These are phyloP conservation scores for Syncephalastrum racemosum DNA, from an alignment of 371 early-diverging fungal genomes.

Conservation along the genomic window DNA sequence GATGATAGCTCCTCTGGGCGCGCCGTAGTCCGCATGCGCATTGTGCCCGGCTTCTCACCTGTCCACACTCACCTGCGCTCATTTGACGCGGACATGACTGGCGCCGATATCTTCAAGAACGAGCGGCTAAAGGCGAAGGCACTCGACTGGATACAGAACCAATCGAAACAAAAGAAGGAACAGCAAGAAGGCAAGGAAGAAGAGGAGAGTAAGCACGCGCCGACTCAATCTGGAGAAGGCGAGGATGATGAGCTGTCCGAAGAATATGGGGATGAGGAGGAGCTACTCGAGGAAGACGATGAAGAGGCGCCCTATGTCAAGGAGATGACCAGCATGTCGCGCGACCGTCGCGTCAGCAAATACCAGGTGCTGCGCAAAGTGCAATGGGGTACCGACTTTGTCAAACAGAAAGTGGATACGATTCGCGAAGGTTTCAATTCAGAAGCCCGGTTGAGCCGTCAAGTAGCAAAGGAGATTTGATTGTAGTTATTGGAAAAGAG, in stretches of 20 bases:
- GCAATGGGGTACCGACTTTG: slow-evolving; percentile 32
- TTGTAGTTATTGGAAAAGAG: neutral
- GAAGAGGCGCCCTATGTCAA: slow-evolving; percentile 15
- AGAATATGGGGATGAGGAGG: slow-evolving; percentile 18
- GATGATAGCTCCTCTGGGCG: slow-evolving; percentile 26
- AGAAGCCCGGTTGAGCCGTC: slow-evolving; percentile 27
- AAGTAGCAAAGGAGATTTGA: slow-evolving; percentile 37
- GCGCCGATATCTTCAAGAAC: slow-evolving; percentile 37
- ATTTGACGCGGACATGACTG: slow-evolving; percentile 35
- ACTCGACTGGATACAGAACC: slow-evolving; percentile 35
- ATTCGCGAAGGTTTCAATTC: slow-evolving; percentile 43
- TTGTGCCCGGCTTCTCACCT: slow-evolving; percentile 42
- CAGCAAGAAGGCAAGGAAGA: slow-evolving; percentile 3
- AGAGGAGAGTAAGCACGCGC: slow-evolving; percentile 16
- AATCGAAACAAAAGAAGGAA: slow-evolving; percentile 10
- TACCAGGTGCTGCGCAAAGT: slow-evolving; percentile 33
- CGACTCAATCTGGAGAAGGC: slow-evolving; percentile 11
- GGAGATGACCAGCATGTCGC: slow-evolving; percentile 23
- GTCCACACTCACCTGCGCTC: slow-evolving; percentile 35
- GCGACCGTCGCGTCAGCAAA: slow-evolving; percentile 25
- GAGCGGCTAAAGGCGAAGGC: slow-evolving; percentile 27
- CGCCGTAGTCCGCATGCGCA: slow-evolving; percentile 23
- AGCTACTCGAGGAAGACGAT: slow-evolving; percentile 15
- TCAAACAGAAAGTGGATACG: slow-evolving; percentile 31
- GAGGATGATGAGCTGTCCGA: slow-evolving; percentile 19